A percentile compares a stretch with the other conserved stretches of the same genome.
phyloP scores from a whole-genome alignment of 164 flowering plant genomes.

The Aristolochia californica region DNA sequence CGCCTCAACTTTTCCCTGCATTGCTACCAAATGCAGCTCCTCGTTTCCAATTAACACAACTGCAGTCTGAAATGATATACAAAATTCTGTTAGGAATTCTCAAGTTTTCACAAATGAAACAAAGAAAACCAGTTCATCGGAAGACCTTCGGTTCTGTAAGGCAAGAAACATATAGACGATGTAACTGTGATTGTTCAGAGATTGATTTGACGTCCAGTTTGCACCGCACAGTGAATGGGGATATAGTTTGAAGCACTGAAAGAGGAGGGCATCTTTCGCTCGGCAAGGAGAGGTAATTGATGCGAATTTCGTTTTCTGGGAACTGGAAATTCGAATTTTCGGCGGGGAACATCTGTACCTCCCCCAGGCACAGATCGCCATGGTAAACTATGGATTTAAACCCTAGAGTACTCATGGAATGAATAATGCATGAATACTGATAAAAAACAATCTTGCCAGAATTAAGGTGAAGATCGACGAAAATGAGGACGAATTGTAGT shows the following conservation, averaged over 20 bases:
- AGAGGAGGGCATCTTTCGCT: slow-evolving; percentile 85
- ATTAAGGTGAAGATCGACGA: no score
- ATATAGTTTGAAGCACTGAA: slow-evolving; percentile 66
- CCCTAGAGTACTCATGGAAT: slow-evolving; percentile 57
- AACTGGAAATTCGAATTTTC: slow-evolving; percentile 44
- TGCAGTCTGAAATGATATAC: slow-evolving; percentile 52
- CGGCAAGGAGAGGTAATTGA: slow-evolving; percentile 42
- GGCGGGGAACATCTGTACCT: slow-evolving; percentile 43
- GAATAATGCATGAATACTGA: not conserved
- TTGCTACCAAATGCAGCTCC: slow-evolving; percentile 90
- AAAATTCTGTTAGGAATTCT: not conserved
- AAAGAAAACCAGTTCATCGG: not conserved
- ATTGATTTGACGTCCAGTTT: slow-evolving; percentile 58
- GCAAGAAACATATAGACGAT: slow-evolving; percentile 56
- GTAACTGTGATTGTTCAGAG: slow-evolving; percentile 39
- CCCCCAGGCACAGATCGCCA: slow-evolving; percentile 63
- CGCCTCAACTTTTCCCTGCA: slow-evolving; percentile 76
- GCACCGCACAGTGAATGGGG: slow-evolving; percentile 61
- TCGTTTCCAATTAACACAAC: slow-evolving; percentile 64
- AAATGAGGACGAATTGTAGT: no score
- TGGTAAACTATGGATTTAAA: slow-evolving; percentile 53
- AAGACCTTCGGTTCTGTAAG: slow-evolving; percentile 58
- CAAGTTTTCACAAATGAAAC: not conserved
- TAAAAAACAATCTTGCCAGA: not conserved
- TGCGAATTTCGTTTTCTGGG: slow-evolving; percentile 83